Percentiles rank a stretch among this genome's conserved stretches.
These are phyloP conservation scores for Fusarium sp. DNA, from an alignment of 2,329 filamentous ascomycete species.

Conservation along the genomic window DNA sequence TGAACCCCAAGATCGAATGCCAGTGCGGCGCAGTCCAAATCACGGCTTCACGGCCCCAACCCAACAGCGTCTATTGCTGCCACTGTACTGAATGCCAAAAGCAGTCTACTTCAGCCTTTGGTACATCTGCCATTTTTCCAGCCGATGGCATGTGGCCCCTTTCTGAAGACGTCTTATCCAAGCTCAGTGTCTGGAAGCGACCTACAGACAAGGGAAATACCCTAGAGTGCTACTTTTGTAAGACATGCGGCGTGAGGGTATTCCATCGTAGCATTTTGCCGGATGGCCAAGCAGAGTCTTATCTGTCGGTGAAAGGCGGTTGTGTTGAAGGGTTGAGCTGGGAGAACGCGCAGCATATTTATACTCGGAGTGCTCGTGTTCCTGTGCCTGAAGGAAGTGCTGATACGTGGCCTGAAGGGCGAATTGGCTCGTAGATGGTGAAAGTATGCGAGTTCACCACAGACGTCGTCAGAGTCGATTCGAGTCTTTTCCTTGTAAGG, in stretches of 20 bases:
- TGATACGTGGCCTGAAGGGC: constrained; percentile 29
- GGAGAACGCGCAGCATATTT: constrained; percentile 59
- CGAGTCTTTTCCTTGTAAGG: background rate
- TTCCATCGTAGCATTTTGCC: constrained; percentile 57
- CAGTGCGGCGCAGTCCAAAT: constrained; percentile 57
- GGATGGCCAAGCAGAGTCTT: constrained; percentile 54
- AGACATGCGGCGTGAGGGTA: constrained; percentile 60
- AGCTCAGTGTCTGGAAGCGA: constrained; percentile 55
- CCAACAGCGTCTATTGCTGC: constrained; percentile 57
- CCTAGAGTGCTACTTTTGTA: constrained; percentile 59
- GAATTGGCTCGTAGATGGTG: background rate
- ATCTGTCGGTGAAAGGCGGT: constrained; percentile 62
- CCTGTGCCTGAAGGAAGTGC: constrained; percentile 56
- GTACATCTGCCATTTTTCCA: constrained; percentile 59
- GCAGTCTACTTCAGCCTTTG: constrained; percentile 60
- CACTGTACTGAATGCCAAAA: constrained; percentile 61
- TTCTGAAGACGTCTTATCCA: constrained; percentile 47
- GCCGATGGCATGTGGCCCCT: constrained; percentile 57
- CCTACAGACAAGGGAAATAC: constrained; percentile 56
- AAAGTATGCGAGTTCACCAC: background rate
- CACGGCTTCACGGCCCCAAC: constrained; percentile 51
- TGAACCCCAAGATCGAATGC: constrained; percentile 50
- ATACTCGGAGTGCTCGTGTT: constrained; percentile 58
- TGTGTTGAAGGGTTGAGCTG: constrained; percentile 57
- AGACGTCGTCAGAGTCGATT: background rate